Evolutionary conservation across 331 rosid species (phyloP).

Genomic region (Rhamnella rubrinervis): DNA sequence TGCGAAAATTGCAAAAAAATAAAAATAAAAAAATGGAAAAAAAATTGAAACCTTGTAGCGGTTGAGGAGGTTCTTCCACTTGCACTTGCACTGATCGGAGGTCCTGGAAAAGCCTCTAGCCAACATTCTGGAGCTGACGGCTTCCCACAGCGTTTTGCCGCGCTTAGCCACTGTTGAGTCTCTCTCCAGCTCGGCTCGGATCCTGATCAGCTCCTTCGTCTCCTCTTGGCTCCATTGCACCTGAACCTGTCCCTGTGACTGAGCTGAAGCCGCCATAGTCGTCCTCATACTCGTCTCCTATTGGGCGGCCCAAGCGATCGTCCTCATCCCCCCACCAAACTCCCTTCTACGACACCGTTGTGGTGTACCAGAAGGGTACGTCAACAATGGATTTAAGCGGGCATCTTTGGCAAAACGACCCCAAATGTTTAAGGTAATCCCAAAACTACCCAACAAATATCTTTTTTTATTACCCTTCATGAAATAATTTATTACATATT

Average conservation of each 20-base stretch:
- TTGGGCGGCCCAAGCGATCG: conserved; percentile 27
- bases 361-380: too few species aligned
- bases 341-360: conserved; percentile 22
- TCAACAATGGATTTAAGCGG: too few species aligned
- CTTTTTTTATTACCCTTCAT: too few species aligned
- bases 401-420: too few species aligned
- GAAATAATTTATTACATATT: too few species aligned
- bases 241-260: conserved; percentile 24
- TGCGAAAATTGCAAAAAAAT: neutral
- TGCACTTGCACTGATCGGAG: conserved; percentile 94
- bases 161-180: conserved; percentile 54
- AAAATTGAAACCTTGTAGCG: conserved; percentile 69
- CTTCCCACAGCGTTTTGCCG: conserved; percentile 79
- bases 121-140: conserved; percentile 63
- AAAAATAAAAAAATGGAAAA: neutral
- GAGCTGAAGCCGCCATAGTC: conserved; percentile 30
- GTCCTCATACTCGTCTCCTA: conserved; percentile 28
- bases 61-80: conserved; percentile 92
- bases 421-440: too few species aligned
- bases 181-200: conserved; percentile 72
- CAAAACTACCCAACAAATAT: too few species aligned
- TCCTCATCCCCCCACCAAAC: conserved; percentile 49
- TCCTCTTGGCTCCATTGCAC: conserved; percentile 82
- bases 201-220: conserved; percentile 68
- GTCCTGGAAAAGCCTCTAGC: conserved; percentile 67